These are phyloP conservation scores for Yamagishiella unicocca DNA, from an alignment of 139 green algal genomes.

Conservation along the genomic window DNA sequence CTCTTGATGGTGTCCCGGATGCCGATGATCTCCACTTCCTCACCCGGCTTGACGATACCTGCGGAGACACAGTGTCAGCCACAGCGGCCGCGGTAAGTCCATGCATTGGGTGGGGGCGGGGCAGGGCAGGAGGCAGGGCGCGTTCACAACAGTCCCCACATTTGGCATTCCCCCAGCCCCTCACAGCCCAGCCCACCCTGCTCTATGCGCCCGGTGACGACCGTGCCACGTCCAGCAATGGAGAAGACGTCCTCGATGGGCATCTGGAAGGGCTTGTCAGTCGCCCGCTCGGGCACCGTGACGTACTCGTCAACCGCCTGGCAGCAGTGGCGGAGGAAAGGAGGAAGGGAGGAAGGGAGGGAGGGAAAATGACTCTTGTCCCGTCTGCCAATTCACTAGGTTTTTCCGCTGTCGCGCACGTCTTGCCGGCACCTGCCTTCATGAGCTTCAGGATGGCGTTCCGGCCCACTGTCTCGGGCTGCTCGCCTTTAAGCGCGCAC, in stretches of 20 bases:
- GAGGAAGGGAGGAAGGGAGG: too few species aligned
- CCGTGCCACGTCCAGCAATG: constrained; percentile 96
- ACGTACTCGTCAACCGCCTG: constrained; percentile 72
- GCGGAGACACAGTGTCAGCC: too few species aligned
- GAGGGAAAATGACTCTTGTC: too few species aligned
- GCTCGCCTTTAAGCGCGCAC: constrained; percentile 90
- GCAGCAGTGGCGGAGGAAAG: too few species aligned
- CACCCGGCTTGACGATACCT: constrained; percentile 91
- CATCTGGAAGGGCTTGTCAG: constrained; percentile 98
- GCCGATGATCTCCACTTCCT: constrained; percentile 97
- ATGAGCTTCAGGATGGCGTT: constrained; percentile 93
- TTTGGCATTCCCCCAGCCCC: too few species aligned
- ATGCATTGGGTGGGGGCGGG: too few species aligned
- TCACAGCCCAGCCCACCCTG: constrained; percentile 83
- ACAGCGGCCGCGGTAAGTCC: too few species aligned
- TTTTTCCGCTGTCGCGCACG: too few species aligned
- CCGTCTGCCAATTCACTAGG: too few species aligned
- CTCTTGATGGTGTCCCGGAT: constrained; percentile 85
- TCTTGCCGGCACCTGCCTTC: constrained; percentile 73
- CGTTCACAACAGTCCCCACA: too few species aligned
- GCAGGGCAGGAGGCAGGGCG: too few species aligned
- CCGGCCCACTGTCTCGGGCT: constrained; percentile 86
- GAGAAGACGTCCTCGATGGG: constrained; percentile 98
- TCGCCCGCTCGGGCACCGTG: constrained; percentile 80
- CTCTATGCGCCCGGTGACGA: constrained; percentile 96